A percentile compares a stretch with the other conserved stretches of the same genome.
Conservation (phyloP, 306 rosid genomes). For the Crotalaria pallida region DNA sequence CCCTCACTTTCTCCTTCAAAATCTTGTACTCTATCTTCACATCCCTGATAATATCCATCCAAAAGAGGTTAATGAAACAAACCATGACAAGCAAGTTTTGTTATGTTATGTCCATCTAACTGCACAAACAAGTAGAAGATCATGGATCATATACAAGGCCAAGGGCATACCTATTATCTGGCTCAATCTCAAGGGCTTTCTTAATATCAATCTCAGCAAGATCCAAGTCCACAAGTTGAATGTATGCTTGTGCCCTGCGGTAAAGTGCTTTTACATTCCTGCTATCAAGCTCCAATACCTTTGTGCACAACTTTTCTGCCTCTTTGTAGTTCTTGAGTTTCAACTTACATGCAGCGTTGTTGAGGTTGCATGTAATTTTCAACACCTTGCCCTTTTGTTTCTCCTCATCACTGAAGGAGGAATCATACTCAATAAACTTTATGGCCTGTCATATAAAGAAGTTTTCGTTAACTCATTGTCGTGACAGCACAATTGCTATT, state of each 20-base stretch:
- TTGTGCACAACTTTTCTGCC: slow-evolving; percentile 71
- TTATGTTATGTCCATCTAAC: neutral
- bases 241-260: slow-evolving; percentile 85
- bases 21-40: slow-evolving; percentile 73
- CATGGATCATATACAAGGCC: neutral
- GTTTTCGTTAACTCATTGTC: neutral
- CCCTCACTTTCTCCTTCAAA: slow-evolving; percentile 80
- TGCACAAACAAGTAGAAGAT: neutral
- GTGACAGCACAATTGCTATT: neutral
- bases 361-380: slow-evolving; percentile 81
- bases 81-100: neutral
- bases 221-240: slow-evolving; percentile 74
- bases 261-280: slow-evolving; percentile 86
- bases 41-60: slow-evolving; percentile 45
- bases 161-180: slow-evolving; percentile 54
- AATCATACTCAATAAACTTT: slow-evolving; percentile 55
- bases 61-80: neutral
- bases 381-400: slow-evolving; percentile 53
- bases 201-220: slow-evolving; percentile 85
- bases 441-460: slow-evolving; percentile 50
- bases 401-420: slow-evolving; percentile 60
- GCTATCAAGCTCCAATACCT: slow-evolving; percentile 77
- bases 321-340: slow-evolving; percentile 75
- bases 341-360: slow-evolving; percentile 77
- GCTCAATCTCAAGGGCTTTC: slow-evolving; percentile 94